Evolutionary conservation across 2,329 filamentous ascomycete genomes (phyloP).

Genomic region (Chrysoporthe puriensis): DNA sequence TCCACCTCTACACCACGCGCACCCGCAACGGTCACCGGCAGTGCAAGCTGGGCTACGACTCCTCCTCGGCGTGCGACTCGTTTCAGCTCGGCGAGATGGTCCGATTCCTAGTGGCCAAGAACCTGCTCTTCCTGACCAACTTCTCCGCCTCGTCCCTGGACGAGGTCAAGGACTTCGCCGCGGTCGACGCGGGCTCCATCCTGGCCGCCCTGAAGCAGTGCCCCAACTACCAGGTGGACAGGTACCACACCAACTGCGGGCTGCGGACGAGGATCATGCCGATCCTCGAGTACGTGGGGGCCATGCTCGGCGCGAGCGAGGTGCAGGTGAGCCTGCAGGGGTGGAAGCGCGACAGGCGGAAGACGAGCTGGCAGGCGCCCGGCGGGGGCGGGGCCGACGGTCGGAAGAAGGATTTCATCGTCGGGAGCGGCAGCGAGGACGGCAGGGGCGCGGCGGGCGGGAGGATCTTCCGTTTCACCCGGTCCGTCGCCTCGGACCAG

Average conservation of each 20-base stretch:
- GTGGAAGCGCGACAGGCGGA: conserved; percentile 50
- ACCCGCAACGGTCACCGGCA: conserved; percentile 49
- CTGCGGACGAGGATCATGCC: conserved; percentile 67
- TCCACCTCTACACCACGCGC: conserved; percentile 69
- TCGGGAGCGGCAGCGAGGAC: conserved; percentile 29
- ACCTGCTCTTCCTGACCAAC: conserved; percentile 63
- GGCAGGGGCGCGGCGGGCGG: neutral
- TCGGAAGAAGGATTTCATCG: conserved; percentile 18
- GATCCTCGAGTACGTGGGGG: conserved; percentile 65
- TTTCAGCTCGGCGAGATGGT: conserved; percentile 81
- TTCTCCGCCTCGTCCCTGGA: conserved; percentile 53
- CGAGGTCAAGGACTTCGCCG: conserved; percentile 51
- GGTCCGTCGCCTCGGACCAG: conserved; percentile 53
- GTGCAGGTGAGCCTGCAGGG: conserved; percentile 48
- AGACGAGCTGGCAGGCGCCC: conserved; percentile 45
- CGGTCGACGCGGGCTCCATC: conserved; percentile 64
- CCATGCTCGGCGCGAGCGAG: conserved; percentile 54
- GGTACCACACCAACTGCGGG: conserved; percentile 74
- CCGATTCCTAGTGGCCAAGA: conserved; percentile 67
- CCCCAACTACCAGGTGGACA: conserved; percentile 74
- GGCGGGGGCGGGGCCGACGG: conserved; percentile 26
- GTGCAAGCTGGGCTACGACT: conserved; percentile 76
- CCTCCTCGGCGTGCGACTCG: conserved; percentile 71
- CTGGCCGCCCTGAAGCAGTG: conserved; percentile 66
- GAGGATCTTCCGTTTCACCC: conserved; percentile 53